Percentiles rank a stretch among this genome's conserved stretches.
Evolutionary conservation across 345 rosid species (phyloP).

Genomic region (Adansonia digitata): DNA sequence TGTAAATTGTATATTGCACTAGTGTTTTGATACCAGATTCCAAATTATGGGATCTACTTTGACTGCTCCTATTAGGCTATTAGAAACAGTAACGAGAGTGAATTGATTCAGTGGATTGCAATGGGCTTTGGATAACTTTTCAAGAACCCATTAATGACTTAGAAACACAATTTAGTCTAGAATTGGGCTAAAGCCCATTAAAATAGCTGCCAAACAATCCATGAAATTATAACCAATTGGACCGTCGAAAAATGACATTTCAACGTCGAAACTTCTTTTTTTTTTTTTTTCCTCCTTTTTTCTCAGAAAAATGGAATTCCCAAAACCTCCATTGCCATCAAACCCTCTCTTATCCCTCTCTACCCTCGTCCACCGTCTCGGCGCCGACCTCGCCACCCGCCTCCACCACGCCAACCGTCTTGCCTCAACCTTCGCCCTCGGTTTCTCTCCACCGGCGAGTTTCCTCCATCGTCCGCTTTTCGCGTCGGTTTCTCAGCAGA

Average conservation of each 20-base stretch:
- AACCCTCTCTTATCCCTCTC: constrained; percentile 1
- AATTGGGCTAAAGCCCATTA: background rate
- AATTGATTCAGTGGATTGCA: background rate
- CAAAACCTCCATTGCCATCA: constrained; percentile 9
- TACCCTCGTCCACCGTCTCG: constrained; percentile 11
- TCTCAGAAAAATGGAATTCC: background rate
- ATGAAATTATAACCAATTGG: background rate
- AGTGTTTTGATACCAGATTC: no score
- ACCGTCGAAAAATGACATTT: background rate
- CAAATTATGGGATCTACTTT: no score
- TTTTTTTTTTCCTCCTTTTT: background rate
- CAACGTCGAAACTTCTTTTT: background rate
- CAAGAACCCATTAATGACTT: background rate
- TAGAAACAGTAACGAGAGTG: background rate
- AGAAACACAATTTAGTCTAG: background rate
- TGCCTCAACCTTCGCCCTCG: constrained; percentile 35
- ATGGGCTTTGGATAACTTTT: background rate
- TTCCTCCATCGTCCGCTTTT: constrained; percentile 34
- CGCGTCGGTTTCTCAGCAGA: constrained; percentile 63
- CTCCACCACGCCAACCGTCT: constrained; percentile 19
- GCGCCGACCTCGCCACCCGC: constrained; percentile 1
- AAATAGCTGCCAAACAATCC: background rate
- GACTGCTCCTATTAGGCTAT: no score
- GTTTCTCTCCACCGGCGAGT: constrained; percentile 27
- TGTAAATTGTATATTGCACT: no score